A percentile compares a stretch with the other conserved stretches of the same genome.
Conservation (phyloP, 2,329 filamentous ascomycete species). For the Beauveria scarabaeidicola region DNA sequence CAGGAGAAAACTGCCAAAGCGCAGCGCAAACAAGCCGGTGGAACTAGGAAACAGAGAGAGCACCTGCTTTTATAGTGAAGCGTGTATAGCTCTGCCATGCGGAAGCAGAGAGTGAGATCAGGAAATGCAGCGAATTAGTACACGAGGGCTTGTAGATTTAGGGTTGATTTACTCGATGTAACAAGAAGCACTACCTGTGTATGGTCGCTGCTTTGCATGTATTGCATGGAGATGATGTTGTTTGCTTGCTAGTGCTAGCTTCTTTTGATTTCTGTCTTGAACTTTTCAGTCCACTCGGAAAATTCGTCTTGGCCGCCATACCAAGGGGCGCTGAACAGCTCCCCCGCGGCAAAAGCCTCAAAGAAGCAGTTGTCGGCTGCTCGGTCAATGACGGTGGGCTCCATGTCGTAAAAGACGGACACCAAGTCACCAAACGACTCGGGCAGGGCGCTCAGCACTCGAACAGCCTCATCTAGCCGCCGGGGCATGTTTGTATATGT, state of each 20-base stretch:
- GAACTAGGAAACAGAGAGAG: no score
- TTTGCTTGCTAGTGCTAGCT: not conserved
- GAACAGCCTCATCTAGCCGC: conserved; percentile 48
- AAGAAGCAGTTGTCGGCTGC: conserved; percentile 51
- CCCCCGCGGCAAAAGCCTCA: conserved; percentile 48
- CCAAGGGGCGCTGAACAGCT: conserved; percentile 53
- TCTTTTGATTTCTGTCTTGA: conserved; percentile 45
- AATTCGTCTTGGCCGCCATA: conserved; percentile 64
- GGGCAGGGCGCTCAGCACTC: conserved; percentile 50
- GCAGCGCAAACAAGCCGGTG: no score
- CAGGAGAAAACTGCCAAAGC: not conserved
- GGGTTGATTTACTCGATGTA: not conserved
- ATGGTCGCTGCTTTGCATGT: not conserved
- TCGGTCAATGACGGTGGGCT: conserved; percentile 48
- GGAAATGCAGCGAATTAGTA: not conserved
- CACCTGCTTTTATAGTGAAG: not conserved
- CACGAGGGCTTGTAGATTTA: not conserved
- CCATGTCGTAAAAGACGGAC: conserved; percentile 62
- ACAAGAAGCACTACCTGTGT: not conserved
- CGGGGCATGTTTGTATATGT: conserved; percentile 25
- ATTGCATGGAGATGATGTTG: not conserved
- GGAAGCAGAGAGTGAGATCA: not conserved
- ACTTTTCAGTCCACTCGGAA: conserved; percentile 61
- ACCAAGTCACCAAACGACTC: conserved; percentile 64
- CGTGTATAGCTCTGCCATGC: not conserved